Evolutionary conservation across 116 monocot species (phyloP).

Genomic region (Cymodocea nodosa): DNA sequence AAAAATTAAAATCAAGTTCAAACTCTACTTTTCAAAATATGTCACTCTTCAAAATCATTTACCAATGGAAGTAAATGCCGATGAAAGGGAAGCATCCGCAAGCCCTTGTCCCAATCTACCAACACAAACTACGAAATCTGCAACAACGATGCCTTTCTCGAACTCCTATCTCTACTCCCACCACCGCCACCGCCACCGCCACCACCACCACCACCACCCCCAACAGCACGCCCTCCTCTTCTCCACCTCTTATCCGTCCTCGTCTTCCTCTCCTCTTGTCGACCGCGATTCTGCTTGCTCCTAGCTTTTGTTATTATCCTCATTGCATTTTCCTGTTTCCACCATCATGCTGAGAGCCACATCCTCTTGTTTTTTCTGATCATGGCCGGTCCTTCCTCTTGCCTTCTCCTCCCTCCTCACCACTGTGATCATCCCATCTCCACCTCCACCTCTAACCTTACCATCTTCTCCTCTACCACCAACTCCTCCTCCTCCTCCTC

Average conservation of each 20-base stretch:
- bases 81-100: too few relatives aligned
- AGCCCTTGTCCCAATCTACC: not conserved
- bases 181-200: not conserved
- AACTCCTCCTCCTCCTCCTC: conserved; percentile 1
- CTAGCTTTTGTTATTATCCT: conserved; percentile 11
- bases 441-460: not conserved
- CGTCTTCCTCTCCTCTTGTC: not conserved
- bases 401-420: conserved; percentile 10
- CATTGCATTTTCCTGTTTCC: conserved; percentile 15
- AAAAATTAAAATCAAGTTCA: too few relatives aligned
- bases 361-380: conserved; percentile 84
- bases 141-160: conserved; percentile 2
- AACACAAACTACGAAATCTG: not conserved
- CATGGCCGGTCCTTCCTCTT: conserved; percentile 42
- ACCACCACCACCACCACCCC: too few relatives aligned
- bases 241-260: not conserved
- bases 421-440: conserved; percentile 2
- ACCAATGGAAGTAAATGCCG: too few relatives aligned
- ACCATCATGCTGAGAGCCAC: conserved; percentile 26
- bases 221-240: not conserved
- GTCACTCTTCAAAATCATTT: too few relatives aligned
- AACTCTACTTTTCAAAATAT: too few relatives aligned
- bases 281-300: not conserved
- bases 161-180: not conserved
- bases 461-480: not conserved